Evolutionary conservation across 805 yeast genomes (phyloP).

Genomic region (Kodamaea neixiangensis): DNA sequence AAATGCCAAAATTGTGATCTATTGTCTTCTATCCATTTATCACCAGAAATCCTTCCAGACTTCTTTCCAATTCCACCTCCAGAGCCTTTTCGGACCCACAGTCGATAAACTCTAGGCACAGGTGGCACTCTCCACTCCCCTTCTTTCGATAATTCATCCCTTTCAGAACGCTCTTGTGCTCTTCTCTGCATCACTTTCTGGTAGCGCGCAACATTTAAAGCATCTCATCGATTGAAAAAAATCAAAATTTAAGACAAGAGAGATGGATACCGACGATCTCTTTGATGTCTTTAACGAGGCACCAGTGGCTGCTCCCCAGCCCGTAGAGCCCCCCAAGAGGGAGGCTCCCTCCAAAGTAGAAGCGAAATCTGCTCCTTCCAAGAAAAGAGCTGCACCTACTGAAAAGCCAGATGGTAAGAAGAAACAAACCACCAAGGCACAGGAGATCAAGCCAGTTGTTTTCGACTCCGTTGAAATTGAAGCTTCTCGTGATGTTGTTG

Average conservation of each 20-base stretch:
- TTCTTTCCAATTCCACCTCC: too few species aligned
- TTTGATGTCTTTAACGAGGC: conserved; percentile 65
- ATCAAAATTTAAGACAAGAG: neutral
- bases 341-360: neutral
- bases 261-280: conserved; percentile 52
- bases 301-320: conserved; percentile 39
- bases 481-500: conserved; percentile 85
- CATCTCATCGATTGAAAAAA: conserved; percentile 4
- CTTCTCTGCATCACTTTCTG: neutral
- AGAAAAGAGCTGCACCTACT: conserved; percentile 18
- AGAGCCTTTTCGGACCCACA: too few species aligned
- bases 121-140: too few species aligned
- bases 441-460: conserved; percentile 66
- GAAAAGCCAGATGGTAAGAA: conserved; percentile 10
- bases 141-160: too few species aligned
- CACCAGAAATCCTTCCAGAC: too few species aligned
- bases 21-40: too few species aligned
- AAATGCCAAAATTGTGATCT: too few species aligned
- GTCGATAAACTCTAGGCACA: too few species aligned
- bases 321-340: conserved; percentile 16
- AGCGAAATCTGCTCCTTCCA: conserved; percentile 17
- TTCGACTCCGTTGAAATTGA: conserved; percentile 87
- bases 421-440: conserved; percentile 18
- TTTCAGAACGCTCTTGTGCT: too few species aligned
- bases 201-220: neutral